A percentile compares a stretch with the other conserved stretches of the same genome.
Evolutionary conservation across 225 moss, liverwort and hornwort species (phyloP).

Genomic region (Rhytidiadelphus loreus): DNA sequence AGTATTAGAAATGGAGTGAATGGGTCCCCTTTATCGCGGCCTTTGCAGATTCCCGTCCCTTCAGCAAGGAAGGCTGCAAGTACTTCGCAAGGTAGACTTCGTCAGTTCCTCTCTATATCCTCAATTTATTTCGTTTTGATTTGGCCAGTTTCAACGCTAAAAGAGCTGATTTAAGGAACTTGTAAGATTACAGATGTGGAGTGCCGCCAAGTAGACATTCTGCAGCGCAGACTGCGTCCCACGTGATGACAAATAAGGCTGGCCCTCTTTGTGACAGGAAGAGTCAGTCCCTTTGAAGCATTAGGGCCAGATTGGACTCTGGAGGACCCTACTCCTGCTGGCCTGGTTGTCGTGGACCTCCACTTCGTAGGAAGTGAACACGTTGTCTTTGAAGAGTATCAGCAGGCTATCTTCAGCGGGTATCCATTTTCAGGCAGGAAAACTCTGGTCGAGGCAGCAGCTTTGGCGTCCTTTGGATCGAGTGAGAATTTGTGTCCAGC

Average conservation of each 20-base stretch:
- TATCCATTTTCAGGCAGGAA: conserved; percentile 45
- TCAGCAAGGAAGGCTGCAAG: conserved; percentile 6
- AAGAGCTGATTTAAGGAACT: conserved; percentile 11
- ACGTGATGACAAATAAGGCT: conserved; percentile 50
- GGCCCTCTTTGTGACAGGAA: conserved; percentile 39
- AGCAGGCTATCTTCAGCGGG: conserved; percentile 38
- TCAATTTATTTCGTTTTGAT: background rate
- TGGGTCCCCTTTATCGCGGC: conserved; percentile 4
- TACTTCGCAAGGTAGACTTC: conserved; percentile 15
- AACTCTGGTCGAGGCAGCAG: conserved; percentile 71
- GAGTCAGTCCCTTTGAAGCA: conserved; percentile 55
- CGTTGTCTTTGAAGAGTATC: conserved; percentile 80
- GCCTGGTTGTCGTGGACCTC: conserved; percentile 65
- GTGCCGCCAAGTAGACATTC: conserved; percentile 25
- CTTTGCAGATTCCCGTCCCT: conserved; percentile 37
- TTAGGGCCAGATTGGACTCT: conserved; percentile 56
- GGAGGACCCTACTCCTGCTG: conserved; percentile 56
- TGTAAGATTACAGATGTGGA: conserved; percentile 39
- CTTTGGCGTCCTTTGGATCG: conserved; percentile 79
- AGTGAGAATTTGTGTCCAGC: conserved; percentile 43
- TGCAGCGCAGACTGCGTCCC: conserved; percentile 20
- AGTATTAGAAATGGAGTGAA: background rate
- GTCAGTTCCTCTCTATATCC: background rate
- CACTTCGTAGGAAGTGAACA: conserved; percentile 86
- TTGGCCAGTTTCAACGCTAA: background rate